Base-by-base conservation (phyloP, 208 protist genomes). In the Trypanosoma theileri region DNA sequence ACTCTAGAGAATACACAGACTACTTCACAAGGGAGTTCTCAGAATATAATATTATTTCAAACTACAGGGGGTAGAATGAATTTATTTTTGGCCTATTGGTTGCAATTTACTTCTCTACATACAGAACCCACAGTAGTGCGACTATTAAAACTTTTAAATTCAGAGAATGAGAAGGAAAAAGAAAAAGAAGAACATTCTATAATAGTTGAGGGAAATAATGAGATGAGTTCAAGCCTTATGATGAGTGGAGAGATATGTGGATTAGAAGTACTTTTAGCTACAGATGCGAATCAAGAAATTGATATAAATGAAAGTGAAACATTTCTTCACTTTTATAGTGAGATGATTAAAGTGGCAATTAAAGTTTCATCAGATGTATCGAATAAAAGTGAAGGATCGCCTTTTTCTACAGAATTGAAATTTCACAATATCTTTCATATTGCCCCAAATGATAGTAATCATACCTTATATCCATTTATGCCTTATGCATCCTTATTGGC, bases 241-340 rank as follows among this genome's bases (percentile, higher is more conserved):
- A 35, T 35, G 6, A 57, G 35, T 2, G 73, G 55, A 6, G 59
- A 76, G 13, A 54, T 82, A 40, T 44, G 24, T 35, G 52, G 60
- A 17, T 66, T 81, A 22, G 81, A 87, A 46, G 51, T 87, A 3
- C 65, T 82, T 21, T 14, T 87, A 1, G 74, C 81, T 1, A 80
- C 81, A 1, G 61, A 83, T 64, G 66, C 64, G 6, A 28, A 22
- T n/a, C 16, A 61, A 28, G 65, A 73, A 10, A 64, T 88, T 12
- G 63, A 80, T 50, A 52, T 80, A 24, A n/a, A 46, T 9, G 66
- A 81, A 56, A 59, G 68, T 24, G 69, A 26, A 24, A 82, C 82
- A 17, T 84, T 68, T 53, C 75, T 73, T 55, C 71, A 75, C 41
- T 52, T 84, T 40, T 58, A 57, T 31, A 26, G 76, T 13, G 69